Evolutionary conservation across 352 stramenopile genomes (phyloP), one percentile per base, ranked within the genome.

Genomic region (Phytophthora boehmeriae): DNA sequence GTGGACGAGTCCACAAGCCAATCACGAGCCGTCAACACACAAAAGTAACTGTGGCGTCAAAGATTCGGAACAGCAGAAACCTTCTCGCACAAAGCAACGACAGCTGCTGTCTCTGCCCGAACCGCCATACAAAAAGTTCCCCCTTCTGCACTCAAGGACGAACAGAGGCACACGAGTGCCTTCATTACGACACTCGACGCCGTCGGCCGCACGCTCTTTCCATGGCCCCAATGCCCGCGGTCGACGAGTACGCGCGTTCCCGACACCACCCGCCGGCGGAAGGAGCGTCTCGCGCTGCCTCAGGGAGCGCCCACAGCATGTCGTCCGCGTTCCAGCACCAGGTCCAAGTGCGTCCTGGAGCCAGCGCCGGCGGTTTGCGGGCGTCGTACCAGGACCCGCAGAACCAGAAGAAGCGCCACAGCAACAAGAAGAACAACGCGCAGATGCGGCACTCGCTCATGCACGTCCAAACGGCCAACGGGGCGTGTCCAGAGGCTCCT

Each of bases 381-480:
- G 46, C 66, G 59, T 80, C 72, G 45, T 75, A 78, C 59, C 73
- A 83, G 48, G 69, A 80, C 38, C 54, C 71, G 27, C 25, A 54
- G 34, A 32, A 59, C 49, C 64, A 73, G 35, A 77, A 67, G 42
- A 59, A 56, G 56, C 65, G 57, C 22, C 72, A 75, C 28, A 67
- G 53, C 43, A 67, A 59, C 51, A 73, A 59, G 50, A 76, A 69
- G 39, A 76, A 73, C 36, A 76, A 25, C 47, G 28, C 51, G 11
- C 59, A 75, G 9, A 56, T 80, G 54, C 75, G 77, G 5, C 77
- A 86, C 63, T 84, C 77, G 54, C 72, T 86, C 36, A 75, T 69
- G 30, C 69, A 86, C 56, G 74, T 80, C 19, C 72, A 83, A 34
- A 47, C 38, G 2, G 45, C 53, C n/a, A 66, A 73, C 8, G 54